Evolutionary conservation across 2,329 filamentous ascomycete genomes (phyloP).

Genomic region (Nemania serpens): DNA sequence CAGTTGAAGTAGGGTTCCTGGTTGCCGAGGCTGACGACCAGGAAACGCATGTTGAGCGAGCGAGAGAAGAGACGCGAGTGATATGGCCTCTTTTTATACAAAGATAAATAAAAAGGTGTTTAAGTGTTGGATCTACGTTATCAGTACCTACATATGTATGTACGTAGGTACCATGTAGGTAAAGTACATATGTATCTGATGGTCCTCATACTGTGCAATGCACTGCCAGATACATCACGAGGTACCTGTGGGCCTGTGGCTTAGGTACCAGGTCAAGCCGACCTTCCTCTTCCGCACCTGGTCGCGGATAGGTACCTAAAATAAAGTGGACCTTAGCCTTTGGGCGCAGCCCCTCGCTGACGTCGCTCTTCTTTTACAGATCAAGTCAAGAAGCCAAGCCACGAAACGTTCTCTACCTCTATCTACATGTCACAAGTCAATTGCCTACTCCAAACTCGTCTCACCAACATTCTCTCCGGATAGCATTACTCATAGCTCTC

Average conservation of each 20-base stretch:
- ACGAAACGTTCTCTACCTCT: slow-evolving; percentile 2
- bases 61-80: slow-evolving; percentile 31
- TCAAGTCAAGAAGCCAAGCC: slow-evolving; percentile 19
- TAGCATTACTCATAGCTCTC: not conserved
- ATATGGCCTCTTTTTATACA: not conserved
- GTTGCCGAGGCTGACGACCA: slow-evolving; percentile 89
- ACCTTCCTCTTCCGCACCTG: too few species aligned
- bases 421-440: too few species aligned
- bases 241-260: too few species aligned
- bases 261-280: too few species aligned
- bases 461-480: not conserved
- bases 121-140: too few species aligned
- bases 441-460: slow-evolving; percentile 9
- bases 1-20: slow-evolving; percentile 75
- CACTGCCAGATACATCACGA: too few species aligned
- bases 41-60: slow-evolving; percentile 57
- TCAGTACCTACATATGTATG: too few species aligned
- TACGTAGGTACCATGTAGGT: not conserved
- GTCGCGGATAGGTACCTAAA: too few species aligned
- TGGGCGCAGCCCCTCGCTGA: slow-evolving; percentile 28
- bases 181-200: too few species aligned
- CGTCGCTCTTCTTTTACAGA: slow-evolving; percentile 20
- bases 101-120: too few species aligned
- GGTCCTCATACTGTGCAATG: too few species aligned
- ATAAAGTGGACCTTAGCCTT: slow-evolving; percentile 12